Evolutionary conservation across 805 yeast genomes (phyloP), one percentile per base, ranked within the genome.

Genomic region (Candida silvatica): DNA sequence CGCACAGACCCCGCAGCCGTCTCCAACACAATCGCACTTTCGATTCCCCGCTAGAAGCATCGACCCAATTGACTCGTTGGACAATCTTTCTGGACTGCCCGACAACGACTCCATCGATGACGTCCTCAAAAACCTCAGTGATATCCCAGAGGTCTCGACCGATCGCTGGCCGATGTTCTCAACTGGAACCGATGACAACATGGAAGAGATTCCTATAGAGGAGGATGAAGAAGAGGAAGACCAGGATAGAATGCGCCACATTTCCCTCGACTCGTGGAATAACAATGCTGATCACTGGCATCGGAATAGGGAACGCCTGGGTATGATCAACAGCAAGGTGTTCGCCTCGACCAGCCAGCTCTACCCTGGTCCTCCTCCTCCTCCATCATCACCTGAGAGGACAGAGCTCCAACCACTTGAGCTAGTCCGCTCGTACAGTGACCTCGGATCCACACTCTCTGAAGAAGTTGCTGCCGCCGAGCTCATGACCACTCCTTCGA

Each of bases 191-290:
- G 35, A 17, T n/a, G 8, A 14, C 16, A 2, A 7, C 2, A 9
- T 25, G n/a, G 31, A 28, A 2, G 12, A 28, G n/a, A 9, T 8
- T 8, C 15, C 15, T n/a, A n/a, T n/a, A n/a, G n/a, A n/a, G n/a
- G 17, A 12, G 3, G 16, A 12, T 29, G 16, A 29, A 6, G 11
- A 29, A 12, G 9, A 29, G n/a, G 9, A n/a, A n/a, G 9, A 16
- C 12, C 20, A 17, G 3, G 20, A 29, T 7, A 22, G 23, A 5
- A 11, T 47, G 20, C 42, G 43, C 28, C 50, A 49, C 31, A 46
- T 53, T 7, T 49, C 56, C 9, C 37, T 51, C n/a, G 57, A 53
- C n/a, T 29, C 50, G 3, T 53, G 58, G 58, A 44, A 52, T 12
- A 32, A 42, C 9, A 46, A 52, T 28, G 38, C 49, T 1, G 37